Conservation (phyloP, 139 green algal genomes). For the Medakamo hakoo region DNA sequence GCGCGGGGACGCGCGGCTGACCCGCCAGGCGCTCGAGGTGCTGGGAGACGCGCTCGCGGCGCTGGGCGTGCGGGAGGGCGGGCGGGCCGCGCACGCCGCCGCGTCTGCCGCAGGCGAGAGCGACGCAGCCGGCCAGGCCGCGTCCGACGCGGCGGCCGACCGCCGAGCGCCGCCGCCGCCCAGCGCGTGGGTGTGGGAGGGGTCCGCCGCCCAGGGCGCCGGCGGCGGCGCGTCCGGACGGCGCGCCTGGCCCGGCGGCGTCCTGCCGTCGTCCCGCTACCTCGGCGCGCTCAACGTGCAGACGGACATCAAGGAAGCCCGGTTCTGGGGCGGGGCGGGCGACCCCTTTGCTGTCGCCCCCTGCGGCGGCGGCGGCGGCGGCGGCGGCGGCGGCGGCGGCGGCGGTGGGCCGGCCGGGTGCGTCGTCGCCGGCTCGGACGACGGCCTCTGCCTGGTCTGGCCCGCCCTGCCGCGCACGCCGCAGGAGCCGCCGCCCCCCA, state of each 20-base stretch:
- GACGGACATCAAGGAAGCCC: slow-evolving; percentile 79
- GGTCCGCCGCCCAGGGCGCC: neutral
- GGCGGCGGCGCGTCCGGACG: neutral
- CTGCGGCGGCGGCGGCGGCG: slow-evolving; percentile 17
- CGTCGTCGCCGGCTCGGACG: slow-evolving; percentile 30
- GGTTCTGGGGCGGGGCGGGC: slow-evolving; percentile 37
- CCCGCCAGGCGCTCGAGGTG: too few species aligned
- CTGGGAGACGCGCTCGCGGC: too few species aligned
- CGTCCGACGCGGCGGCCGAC: slow-evolving; percentile 9
- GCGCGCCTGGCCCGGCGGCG: neutral
- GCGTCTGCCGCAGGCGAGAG: too few species aligned
- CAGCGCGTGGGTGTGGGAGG: neutral
- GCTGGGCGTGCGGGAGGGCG: too few species aligned
- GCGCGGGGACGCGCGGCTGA: too few species aligned
- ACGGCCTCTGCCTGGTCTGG: too few species aligned
- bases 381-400: slow-evolving; percentile 47
- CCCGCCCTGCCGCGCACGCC: neutral
- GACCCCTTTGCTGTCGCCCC: neutral
- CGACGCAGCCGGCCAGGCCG: too few species aligned
- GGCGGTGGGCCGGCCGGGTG: slow-evolving; percentile 69
- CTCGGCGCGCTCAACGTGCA: slow-evolving; percentile 38
- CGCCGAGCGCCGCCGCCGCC: slow-evolving; percentile 8
- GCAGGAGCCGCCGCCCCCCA: slow-evolving; percentile 12
- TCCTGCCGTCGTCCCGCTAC: slow-evolving; percentile 18
- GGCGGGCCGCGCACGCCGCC: too few species aligned